These are phyloP conservation scores for Pseudogymnoascus sp. DNA, from an alignment of 2,329 filamentous ascomycete species.

Conservation along the genomic window DNA sequence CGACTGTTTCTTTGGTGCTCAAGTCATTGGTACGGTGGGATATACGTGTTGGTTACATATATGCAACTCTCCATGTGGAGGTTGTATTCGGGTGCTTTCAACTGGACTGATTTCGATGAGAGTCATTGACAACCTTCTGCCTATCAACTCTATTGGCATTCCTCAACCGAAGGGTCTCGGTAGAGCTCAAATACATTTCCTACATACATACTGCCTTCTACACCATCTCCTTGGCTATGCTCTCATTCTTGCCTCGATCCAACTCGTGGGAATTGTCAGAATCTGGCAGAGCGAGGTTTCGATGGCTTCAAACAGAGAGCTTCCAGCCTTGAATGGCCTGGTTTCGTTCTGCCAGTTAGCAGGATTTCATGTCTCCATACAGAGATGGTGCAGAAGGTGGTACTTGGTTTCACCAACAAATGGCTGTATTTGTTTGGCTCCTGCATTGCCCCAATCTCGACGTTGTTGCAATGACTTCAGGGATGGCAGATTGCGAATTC, in stretches of 20 bases:
- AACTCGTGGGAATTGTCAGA: constrained; percentile 51
- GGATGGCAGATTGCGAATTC: constrained; percentile 23
- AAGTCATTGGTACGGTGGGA: constrained; percentile 25
- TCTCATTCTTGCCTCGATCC: constrained; percentile 23
- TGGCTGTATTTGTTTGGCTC: not conserved
- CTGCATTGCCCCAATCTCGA: not conserved
- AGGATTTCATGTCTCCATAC: constrained; percentile 24
- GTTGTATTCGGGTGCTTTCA: constrained; percentile 5
- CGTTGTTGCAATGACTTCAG: constrained; percentile 14
- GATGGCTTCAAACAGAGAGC: constrained; percentile 32
- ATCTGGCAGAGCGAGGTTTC: constrained; percentile 44
- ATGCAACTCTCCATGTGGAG: constrained; percentile 4
- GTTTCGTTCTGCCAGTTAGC: constrained; percentile 1
- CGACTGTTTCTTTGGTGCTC: constrained; percentile 44
- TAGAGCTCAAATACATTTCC: constrained; percentile 26
- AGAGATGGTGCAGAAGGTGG: constrained; percentile 18
- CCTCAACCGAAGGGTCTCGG: constrained; percentile 8
- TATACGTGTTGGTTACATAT: constrained; percentile 14
- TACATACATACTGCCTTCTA: constrained; percentile 27
- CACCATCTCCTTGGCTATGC: constrained; percentile 21
- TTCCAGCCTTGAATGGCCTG: not conserved
- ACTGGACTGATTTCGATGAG: not conserved
- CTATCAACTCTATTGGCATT: constrained; percentile 19
- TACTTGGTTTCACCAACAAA: constrained; percentile 16
- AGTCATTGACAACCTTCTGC: not conserved